These are phyloP conservation scores for Daldinia bambusicola DNA, from an alignment of 495 filamentous ascomycete genomes.

Conservation along the genomic window DNA sequence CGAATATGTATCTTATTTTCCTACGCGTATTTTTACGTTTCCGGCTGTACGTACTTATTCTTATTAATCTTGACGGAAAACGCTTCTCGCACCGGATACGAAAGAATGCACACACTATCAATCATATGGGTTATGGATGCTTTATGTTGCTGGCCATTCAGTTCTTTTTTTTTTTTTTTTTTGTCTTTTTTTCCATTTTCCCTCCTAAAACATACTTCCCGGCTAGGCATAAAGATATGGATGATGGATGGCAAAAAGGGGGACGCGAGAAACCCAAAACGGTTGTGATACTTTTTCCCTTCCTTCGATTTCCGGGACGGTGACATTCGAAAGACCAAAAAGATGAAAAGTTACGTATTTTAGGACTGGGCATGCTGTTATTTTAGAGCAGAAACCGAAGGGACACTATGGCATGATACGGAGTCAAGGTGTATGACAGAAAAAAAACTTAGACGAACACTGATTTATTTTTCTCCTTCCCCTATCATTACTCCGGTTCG, in stretches of 20 bases:
- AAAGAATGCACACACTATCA: constrained; percentile 10
- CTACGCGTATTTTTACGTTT: constrained; percentile 3
- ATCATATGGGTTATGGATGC: constrained; percentile 7
- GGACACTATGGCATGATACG: constrained; percentile 27
- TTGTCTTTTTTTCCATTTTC: too few relatives aligned
- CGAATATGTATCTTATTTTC: constrained; percentile 13
- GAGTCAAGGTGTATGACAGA: constrained; percentile 37
- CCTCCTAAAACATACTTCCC: not conserved
- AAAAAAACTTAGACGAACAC: constrained; percentile 33
- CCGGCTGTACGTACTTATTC: not conserved
- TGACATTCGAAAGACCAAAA: constrained; percentile 27
- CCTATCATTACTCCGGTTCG: not conserved
- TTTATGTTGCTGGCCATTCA: constrained; percentile 24
- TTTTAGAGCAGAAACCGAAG: constrained; percentile 35
- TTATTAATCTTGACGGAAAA: not conserved
- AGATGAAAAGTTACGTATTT: constrained; percentile 23
- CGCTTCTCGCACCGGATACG: constrained; percentile 10
- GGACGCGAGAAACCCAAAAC: constrained; percentile 8
- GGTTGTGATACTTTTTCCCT: constrained; percentile 4
- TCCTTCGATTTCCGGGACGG: not conserved
- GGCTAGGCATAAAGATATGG: not conserved
- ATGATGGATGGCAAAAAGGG: constrained; percentile 1
- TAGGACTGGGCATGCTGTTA: constrained; percentile 26
- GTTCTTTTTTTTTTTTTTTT: constrained; percentile 17
- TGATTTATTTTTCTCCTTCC: constrained; percentile 14